Conservation (phyloP, 2,329 filamentous ascomycete genomes). For the Lomentospora prolificans region DNA sequence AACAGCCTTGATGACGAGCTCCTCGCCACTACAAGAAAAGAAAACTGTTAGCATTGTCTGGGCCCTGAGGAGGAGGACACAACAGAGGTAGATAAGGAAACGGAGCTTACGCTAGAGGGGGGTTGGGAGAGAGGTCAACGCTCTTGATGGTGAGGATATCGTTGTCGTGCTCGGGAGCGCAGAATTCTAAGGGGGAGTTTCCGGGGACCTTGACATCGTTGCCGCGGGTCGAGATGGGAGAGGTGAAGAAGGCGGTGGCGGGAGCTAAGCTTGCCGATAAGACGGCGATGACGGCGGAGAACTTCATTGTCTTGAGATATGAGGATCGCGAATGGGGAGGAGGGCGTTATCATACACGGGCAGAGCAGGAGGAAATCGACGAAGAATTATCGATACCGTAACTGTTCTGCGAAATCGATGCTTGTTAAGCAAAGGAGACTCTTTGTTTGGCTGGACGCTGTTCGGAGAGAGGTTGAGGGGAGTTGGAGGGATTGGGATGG, state of each 20-base stretch:
- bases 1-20: constrained; percentile 66
- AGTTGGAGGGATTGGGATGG: background rate
- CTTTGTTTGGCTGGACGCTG: background rate
- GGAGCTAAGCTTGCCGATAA: constrained; percentile 26
- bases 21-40: constrained; percentile 51
- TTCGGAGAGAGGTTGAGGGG: constrained; percentile 1
- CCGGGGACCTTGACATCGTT: constrained; percentile 62
- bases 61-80: background rate
- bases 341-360: background rate
- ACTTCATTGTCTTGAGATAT: constrained; percentile 10
- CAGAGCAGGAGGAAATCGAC: background rate
- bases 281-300: constrained; percentile 24
- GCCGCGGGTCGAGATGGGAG: constrained; percentile 29
- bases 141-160: constrained; percentile 68
- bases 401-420: too few relatives aligned
- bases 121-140: constrained; percentile 78
- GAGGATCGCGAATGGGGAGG: background rate
- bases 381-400: background rate
- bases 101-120: constrained; percentile 66
- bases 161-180: constrained; percentile 51
- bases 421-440: too few relatives aligned
- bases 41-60: constrained; percentile 14
- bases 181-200: constrained; percentile 77
- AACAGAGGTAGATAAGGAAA: constrained; percentile 5
- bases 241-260: constrained; percentile 31